Conservation (phyloP, 345 rosid genomes). For the Acer negundo region DNA sequence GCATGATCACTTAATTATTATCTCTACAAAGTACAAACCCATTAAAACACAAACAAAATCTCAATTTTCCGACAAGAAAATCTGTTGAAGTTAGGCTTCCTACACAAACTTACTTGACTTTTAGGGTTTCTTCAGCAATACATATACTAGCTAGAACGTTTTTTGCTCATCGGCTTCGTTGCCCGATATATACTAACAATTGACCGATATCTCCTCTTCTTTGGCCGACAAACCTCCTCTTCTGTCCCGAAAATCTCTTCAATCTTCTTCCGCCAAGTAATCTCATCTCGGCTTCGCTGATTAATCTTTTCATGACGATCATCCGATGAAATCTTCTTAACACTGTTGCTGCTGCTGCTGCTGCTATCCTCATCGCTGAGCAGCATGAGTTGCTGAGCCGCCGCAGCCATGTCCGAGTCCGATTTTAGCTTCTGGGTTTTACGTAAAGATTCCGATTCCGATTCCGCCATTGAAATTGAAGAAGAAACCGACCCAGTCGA, state of each 20-base stretch:
- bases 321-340: neutral
- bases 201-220: slow-evolving; percentile 37
- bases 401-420: slow-evolving; percentile 38
- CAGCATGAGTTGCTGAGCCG: slow-evolving; percentile 43
- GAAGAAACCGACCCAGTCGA: neutral
- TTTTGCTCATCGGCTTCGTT: slow-evolving; percentile 11
- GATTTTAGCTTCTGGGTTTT: slow-evolving; percentile 2
- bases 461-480: slow-evolving; percentile 14
- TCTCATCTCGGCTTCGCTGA: slow-evolving; percentile 21
- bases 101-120: neutral
- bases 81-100: neutral
- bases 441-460: slow-evolving; percentile 7
- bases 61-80: neutral
- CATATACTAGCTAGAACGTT: neutral
- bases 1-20: too few species aligned
- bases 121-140: neutral
- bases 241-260: slow-evolving; percentile 45
- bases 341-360: neutral
- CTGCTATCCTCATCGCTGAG: slow-evolving; percentile 44
- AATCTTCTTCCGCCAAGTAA: slow-evolving; percentile 30
- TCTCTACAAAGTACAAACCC: neutral
- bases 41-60: neutral
- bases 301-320: neutral
- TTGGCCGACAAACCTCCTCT: slow-evolving; percentile 21
- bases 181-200: slow-evolving; percentile 32